These are phyloP conservation scores for Pugionium dolabratum DNA, from an alignment of 345 rosid species.

Conservation along the genomic window DNA sequence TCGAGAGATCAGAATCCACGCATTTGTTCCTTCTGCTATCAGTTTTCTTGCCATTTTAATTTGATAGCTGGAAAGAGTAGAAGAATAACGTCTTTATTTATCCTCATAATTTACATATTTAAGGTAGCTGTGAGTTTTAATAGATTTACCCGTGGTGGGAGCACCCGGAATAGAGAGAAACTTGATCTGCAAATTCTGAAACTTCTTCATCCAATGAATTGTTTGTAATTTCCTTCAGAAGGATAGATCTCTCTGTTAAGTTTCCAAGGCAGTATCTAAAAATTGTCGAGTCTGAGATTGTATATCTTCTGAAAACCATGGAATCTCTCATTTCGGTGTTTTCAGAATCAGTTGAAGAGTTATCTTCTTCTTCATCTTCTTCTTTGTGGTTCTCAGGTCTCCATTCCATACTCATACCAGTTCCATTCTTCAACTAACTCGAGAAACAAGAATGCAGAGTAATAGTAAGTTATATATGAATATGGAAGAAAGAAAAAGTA, in stretches of 20 bases:
- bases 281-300: slow-evolving; percentile 59
- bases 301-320: slow-evolving; percentile 40
- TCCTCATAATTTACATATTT: background rate
- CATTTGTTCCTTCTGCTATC: slow-evolving; percentile 89
- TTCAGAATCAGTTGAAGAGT: slow-evolving; percentile 63
- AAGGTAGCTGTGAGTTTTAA: slow-evolving; percentile 6
- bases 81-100: background rate
- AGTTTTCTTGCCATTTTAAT: slow-evolving; percentile 68
- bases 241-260: slow-evolving; percentile 64
- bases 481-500: slow-evolving; percentile 6
- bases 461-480: slow-evolving; percentile 10
- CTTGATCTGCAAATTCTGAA: slow-evolving; percentile 69
- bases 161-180: slow-evolving; percentile 82
- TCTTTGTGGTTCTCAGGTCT: slow-evolving; percentile 40
- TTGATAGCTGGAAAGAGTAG: slow-evolving; percentile 54
- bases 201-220: slow-evolving; percentile 66
- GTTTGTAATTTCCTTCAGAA: slow-evolving; percentile 77
- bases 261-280: slow-evolving; percentile 85
- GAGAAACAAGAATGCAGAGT: slow-evolving; percentile 19
- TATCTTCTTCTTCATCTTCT: slow-evolving; percentile 40
- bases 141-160: slow-evolving; percentile 78
- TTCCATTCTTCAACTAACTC: slow-evolving; percentile 26
- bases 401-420: slow-evolving; percentile 40
- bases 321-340: slow-evolving; percentile 54
- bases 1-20: slow-evolving; percentile 74